Base-by-base conservation (phyloP, 306 rosid genomes). In the Vigna angularis region DNA sequence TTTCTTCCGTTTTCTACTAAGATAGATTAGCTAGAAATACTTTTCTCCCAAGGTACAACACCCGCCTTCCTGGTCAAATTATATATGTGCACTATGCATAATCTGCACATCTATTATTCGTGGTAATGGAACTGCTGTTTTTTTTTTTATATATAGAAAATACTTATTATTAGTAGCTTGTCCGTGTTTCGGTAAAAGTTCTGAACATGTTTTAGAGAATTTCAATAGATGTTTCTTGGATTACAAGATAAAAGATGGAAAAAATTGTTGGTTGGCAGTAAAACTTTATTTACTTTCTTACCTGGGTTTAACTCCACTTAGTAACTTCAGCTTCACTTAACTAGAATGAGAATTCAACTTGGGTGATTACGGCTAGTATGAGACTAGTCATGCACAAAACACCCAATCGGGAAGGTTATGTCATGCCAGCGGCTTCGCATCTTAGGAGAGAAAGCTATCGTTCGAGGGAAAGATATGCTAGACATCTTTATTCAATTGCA, bases 1-100 rank as follows among this genome's bases (percentile, higher is more conserved):
- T 78, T 69, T 78, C 85, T 69, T 9, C 15, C 11, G 63, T 73
- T 34, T 17, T 75, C 20, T 22, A 3, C 6, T 13, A 59, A 26
- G 62, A 53, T 45, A 44, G 55, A 73, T 77, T 57, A 47, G 66
- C 70, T 63, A 63, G 50, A 59, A 38, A 66, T 73, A 8, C 73
- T 55, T 69, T 62, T 61, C 24, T 50, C 44, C 59, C 30, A 34
- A 68, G 51, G 83, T 58, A 73, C 73, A 20, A 26, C 72, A 36
- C 6, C 6, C 40, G 53, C 38, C 6, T 30, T 62, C 38, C 51
- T 22, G 18, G 50, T 81, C 72, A 45, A 57, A 49, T 69, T 56
- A 30, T 64, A 30, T 56, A 57, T 48, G 65, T 30, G 34, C 34
- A 82, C 36, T 7, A 13, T 85, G 68, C 63, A 49, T 38, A 64